phyloP scores from a whole-genome alignment of 371 early-diverging fungal species.

The Choanephora cucurbitarum region DNA sequence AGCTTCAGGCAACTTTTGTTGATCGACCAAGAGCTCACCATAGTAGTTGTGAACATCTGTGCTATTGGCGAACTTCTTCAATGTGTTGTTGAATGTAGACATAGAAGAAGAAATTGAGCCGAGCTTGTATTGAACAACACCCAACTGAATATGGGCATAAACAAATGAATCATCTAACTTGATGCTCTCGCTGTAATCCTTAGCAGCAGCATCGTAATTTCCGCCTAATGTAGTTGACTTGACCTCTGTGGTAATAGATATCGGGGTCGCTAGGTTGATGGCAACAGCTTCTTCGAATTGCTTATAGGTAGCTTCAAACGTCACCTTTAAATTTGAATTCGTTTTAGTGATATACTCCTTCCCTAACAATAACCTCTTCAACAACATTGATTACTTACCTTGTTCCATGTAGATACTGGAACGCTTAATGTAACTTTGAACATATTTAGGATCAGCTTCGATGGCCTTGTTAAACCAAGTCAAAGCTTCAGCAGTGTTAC shows the following conservation, averaged over 20 bases:
- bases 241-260: slow-evolving; percentile 77
- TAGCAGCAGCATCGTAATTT: slow-evolving; percentile 77
- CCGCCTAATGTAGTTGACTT: slow-evolving; percentile 77
- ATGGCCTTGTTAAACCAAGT: slow-evolving; percentile 80
- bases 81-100: slow-evolving; percentile 79
- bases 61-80: slow-evolving; percentile 76
- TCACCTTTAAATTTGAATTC: slow-evolving; percentile 43
- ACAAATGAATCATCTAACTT: slow-evolving; percentile 83
- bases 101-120: slow-evolving; percentile 76
- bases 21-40: slow-evolving; percentile 92
- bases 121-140: slow-evolving; percentile 90
- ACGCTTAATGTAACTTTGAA: slow-evolving; percentile 86
- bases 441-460: slow-evolving; percentile 74
- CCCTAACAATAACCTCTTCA: slow-evolving; percentile 1
- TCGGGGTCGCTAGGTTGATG: slow-evolving; percentile 73
- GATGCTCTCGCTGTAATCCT: slow-evolving; percentile 84
- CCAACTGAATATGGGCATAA: slow-evolving; percentile 93
- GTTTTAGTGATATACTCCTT: too few relatives aligned
- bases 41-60: slow-evolving; percentile 96
- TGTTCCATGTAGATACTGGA: slow-evolving; percentile 90
- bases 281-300: slow-evolving; percentile 74
- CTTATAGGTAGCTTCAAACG: slow-evolving; percentile 58
- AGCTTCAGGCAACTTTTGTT: slow-evolving; percentile 78
- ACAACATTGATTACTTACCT: slow-evolving; percentile 28
- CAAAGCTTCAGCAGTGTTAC: slow-evolving; percentile 75